These are phyloP conservation scores for Solanum lycopersicoides DNA, from an alignment of 257 asterid species.

Conservation along the genomic window DNA sequence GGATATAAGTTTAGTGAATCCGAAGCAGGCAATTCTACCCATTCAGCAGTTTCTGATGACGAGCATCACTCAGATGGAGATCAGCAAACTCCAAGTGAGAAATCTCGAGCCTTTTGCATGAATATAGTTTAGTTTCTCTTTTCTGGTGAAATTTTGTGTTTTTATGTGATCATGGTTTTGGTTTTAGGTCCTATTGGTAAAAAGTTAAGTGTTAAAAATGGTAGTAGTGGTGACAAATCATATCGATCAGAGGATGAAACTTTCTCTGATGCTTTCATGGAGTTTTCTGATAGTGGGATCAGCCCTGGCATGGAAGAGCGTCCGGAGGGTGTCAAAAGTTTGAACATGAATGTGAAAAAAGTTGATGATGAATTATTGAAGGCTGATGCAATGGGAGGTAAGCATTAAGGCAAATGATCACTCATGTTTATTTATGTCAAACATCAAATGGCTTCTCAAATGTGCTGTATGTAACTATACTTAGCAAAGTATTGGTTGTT, in stretches of 20 bases:
- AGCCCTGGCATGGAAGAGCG: slow-evolving; percentile 33
- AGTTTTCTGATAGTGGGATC: slow-evolving; percentile 51
- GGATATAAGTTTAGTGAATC: slow-evolving; percentile 42
- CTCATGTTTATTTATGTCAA: not conserved
- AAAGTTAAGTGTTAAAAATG: slow-evolving; percentile 22
- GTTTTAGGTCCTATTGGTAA: slow-evolving; percentile 42
- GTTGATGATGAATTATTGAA: slow-evolving; percentile 18
- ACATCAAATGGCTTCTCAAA: not conserved
- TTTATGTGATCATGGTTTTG: not conserved
- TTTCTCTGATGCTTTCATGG: slow-evolving; percentile 66
- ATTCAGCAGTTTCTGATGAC: slow-evolving; percentile 35
- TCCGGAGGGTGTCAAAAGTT: slow-evolving; percentile 11
- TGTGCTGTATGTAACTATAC: not conserved
- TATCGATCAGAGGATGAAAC: slow-evolving; percentile 58
- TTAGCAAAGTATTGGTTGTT: not conserved
- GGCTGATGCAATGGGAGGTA: slow-evolving; percentile 33
- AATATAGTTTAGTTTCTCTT: not conserved
- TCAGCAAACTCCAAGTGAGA: slow-evolving; percentile 48
- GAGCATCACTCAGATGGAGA: slow-evolving; percentile 54
- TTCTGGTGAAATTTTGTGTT: not conserved
- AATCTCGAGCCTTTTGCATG: not conserved
- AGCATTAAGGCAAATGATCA: slow-evolving; percentile 7
- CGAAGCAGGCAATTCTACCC: slow-evolving; percentile 13
- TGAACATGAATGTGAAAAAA: slow-evolving; percentile 15
- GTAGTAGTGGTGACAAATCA: slow-evolving; percentile 30